Conservation (phyloP, 108 stramenopile genomes). For the Chaetoceros muelleri region DNA sequence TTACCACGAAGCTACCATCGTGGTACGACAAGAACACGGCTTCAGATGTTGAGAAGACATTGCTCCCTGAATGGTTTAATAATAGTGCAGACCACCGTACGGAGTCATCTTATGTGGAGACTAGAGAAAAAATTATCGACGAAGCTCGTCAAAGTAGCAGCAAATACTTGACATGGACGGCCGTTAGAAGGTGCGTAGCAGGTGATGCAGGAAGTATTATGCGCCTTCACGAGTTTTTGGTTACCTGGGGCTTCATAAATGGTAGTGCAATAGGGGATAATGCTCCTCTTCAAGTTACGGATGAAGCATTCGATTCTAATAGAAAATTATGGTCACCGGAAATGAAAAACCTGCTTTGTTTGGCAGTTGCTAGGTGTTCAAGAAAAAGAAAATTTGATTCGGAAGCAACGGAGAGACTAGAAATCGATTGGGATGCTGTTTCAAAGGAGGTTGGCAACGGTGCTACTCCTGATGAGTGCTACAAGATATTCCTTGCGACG, state of each 20-base stretch:
- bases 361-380: not conserved
- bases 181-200: conserved; percentile 46
- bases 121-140: conserved; percentile 43
- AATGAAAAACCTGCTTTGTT: not conserved
- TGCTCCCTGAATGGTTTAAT: conserved; percentile 84
- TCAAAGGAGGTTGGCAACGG: conserved; percentile 42
- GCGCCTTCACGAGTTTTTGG: conserved; percentile 56
- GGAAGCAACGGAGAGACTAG: conserved; percentile 1
- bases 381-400: conserved; percentile 14
- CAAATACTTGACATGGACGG: conserved; percentile 56
- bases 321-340: not conserved
- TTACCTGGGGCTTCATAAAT: conserved; percentile 59
- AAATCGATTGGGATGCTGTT: conserved; percentile 61
- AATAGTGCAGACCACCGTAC: conserved; percentile 63
- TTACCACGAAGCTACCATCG: conserved; percentile 32
- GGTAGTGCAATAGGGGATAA: conserved; percentile 58
- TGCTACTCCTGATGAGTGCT: conserved; percentile 47
- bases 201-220: conserved; percentile 77
- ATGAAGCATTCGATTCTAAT: conserved; percentile 1
- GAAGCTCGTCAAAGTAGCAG: conserved; percentile 30
- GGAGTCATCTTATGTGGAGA: conserved; percentile 36
- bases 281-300: conserved; percentile 47
- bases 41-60: conserved; percentile 53
- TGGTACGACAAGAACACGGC: conserved; percentile 56
- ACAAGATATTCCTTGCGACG: conserved; percentile 41